Base-by-base conservation (phyloP, 1,139 yeast genomes). In the Taiozyma sp. region DNA sequence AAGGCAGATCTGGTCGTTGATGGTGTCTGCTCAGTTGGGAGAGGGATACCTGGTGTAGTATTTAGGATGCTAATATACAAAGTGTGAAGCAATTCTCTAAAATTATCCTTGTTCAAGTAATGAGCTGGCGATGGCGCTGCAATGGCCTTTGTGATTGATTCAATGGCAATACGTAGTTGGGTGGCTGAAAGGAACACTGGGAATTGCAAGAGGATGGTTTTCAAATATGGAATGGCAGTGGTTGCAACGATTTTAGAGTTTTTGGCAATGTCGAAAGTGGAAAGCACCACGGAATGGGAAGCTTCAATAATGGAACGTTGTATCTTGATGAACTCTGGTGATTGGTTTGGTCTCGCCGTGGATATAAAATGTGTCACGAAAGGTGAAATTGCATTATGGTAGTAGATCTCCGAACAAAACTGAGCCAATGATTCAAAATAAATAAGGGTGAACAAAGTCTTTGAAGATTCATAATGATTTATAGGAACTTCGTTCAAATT, bases 281-380 rank as follows among this genome's bases (percentile, higher is more conserved):
- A 71, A 40, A 86, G 68, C 56, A 84, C 69, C 0, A 84, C 87
- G 0, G 90, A 81, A 62, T 87, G 95, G 1, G 84, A 74, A 0
- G 85, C 80, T 62, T 86, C 95, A 6, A 82, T 66, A 6, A 83
- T 56, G 9, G 75, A 75, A 45, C 68, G 49, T 46, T 58, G 61
- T 3, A 43, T 44, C n/a, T 46, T 45, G 13, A 50, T 42, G 19
- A 46, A 42, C 10, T 49, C 52, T 19, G 53, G 45, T 2, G 49
- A 40, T 34, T 42, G 30, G 8, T 49, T 37, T 29, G 54, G 50
- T 30, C 34, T 40, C 2, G 59, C 50, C 8, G 48, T 41, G 13
- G 48, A 24, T 30, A 61, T 56, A 37, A 58, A 53, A 6, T 43
- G 48, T 9, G 47, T 43, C 24, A 57, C 56, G 24, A 60, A 52